Base-by-base conservation (phyloP, 179 eudicot species). In the Vitellaria paradoxa region DNA sequence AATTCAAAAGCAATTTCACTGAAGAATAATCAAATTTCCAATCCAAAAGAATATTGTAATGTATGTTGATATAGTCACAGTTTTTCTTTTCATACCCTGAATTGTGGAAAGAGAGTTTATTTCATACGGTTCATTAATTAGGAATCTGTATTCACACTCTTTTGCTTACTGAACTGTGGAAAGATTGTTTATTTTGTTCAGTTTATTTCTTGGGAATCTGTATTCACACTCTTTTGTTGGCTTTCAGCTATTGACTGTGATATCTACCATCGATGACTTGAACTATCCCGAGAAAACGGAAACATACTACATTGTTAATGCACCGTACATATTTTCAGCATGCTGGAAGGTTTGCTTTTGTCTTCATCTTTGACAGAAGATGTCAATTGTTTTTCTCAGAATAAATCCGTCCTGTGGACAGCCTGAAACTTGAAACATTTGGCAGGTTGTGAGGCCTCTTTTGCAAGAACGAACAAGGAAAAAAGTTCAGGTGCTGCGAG, bases 231-330 rank as follows among this genome's bases (percentile, higher is more conserved):
- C 24, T 50, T 68, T 14, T 18, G 40, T 62, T 74, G 46, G 30
- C 59, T 62, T 65, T 81, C 97, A 93, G 98, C 86, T 92, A 55
- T 79, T 93, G 87, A 90, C 97, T 42, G 87, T 87, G 49, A 92
- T 90, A 77, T 90, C 97, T 30, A 89, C 88, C 42, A 92, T 93
- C 26, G 98, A 93, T 79, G 98, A 93, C 86, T 78, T 93, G 73
- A 93, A 92, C 87, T 93, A 93, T 83, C 97, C 98, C 13, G 98
- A 93, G 93, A 93, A 93, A 85, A 90, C 97, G 18, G 92, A 86
- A 55, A 90, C 94, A 60, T 93, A 92, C 83, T 93, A 82, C 80
- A 87, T 93, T n/a, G 97, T 89, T 55, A 93, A 93, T 82, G 97
- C 94, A 47, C 98, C 98, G 3, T 93, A 90, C 82, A 88, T 93